Evolutionary conservation across 495 filamentous ascomycete species (phyloP).

Genomic region (Lichenothelia convexa): DNA sequence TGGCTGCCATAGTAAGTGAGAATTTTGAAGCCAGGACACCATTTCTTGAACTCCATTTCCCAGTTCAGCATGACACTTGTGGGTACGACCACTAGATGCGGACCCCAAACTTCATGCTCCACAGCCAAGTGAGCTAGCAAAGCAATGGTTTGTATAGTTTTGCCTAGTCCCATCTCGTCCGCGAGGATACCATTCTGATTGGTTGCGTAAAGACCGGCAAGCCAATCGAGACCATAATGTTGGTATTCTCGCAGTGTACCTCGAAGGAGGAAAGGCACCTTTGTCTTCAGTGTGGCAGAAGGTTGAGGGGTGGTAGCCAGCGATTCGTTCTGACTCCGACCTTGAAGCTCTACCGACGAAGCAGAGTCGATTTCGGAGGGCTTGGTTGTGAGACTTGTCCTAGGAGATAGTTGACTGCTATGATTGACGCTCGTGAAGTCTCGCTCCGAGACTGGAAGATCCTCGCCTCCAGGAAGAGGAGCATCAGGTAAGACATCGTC

Average conservation of each 20-base stretch:
- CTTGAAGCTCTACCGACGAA: slow-evolving; percentile 32
- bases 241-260: slow-evolving; percentile 93
- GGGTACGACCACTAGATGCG: slow-evolving; percentile 89
- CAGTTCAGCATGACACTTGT: slow-evolving; percentile 99
- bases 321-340: slow-evolving; percentile 2
- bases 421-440: too few relatives aligned
- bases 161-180: slow-evolving; percentile 97
- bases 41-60: slow-evolving; percentile 99
- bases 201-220: slow-evolving; percentile 78
- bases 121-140: slow-evolving; percentile 86
- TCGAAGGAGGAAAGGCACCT: slow-evolving; percentile 72
- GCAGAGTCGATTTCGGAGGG: slow-evolving; percentile 50
- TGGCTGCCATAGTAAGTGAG: slow-evolving; percentile 89
- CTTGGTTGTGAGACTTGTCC: slow-evolving; percentile 34
- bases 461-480: too few relatives aligned
- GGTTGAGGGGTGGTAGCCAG: slow-evolving; percentile 20
- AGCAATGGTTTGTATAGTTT: slow-evolving; percentile 97
- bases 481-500: too few relatives aligned
- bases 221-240: slow-evolving; percentile 91
- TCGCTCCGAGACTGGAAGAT: too few relatives aligned
- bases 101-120: slow-evolving; percentile 82
- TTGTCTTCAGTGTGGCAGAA: slow-evolving; percentile 39
- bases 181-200: slow-evolving; percentile 95
- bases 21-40: slow-evolving; percentile 95
- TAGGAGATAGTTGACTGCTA: too few relatives aligned